Percentiles rank a stretch among this genome's conserved stretches.
These are phyloP conservation scores for Eragrostis tef DNA, from an alignment of 202 grass and related monocot species.

Conservation along the genomic window DNA sequence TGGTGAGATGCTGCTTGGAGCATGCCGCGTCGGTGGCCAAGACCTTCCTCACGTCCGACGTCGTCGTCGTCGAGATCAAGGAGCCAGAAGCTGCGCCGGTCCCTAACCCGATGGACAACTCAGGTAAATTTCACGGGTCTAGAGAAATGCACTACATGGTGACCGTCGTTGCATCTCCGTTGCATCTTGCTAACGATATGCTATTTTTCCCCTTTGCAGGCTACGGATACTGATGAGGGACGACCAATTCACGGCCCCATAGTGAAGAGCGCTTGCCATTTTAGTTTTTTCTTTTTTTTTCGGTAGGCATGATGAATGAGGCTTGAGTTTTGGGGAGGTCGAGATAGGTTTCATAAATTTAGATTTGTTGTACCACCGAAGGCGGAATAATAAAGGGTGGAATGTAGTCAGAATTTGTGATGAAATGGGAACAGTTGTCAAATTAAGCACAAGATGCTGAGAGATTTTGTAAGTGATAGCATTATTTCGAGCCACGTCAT, in stretches of 20 bases:
- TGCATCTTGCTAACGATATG: neutral
- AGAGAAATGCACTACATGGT: neutral
- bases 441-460: slow-evolving; percentile 3
- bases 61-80: slow-evolving; percentile 94
- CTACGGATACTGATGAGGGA: slow-evolving; percentile 72
- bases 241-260: neutral
- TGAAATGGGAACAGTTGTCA: slow-evolving; percentile 34
- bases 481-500: neutral
- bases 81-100: slow-evolving; percentile 63
- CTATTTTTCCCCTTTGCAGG: slow-evolving; percentile 43
- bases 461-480: slow-evolving; percentile 25
- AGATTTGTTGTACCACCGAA: neutral
- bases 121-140: slow-evolving; percentile 50
- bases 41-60: slow-evolving; percentile 93
- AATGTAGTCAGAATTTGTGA: slow-evolving; percentile 23
- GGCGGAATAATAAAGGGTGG: slow-evolving; percentile 42
- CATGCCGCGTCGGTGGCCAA: slow-evolving; percentile 83
- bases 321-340: slow-evolving; percentile 5
- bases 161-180: neutral
- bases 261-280: slow-evolving; percentile 13
- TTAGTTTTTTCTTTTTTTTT: slow-evolving; percentile 10
- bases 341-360: slow-evolving; percentile 31
- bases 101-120: slow-evolving; percentile 83
- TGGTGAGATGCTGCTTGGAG: slow-evolving; percentile 98
- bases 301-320: slow-evolving; percentile 22